Base-by-base conservation (phyloP, 768 basidiomycete genomes). In the Psilocybe cubensis region DNA sequence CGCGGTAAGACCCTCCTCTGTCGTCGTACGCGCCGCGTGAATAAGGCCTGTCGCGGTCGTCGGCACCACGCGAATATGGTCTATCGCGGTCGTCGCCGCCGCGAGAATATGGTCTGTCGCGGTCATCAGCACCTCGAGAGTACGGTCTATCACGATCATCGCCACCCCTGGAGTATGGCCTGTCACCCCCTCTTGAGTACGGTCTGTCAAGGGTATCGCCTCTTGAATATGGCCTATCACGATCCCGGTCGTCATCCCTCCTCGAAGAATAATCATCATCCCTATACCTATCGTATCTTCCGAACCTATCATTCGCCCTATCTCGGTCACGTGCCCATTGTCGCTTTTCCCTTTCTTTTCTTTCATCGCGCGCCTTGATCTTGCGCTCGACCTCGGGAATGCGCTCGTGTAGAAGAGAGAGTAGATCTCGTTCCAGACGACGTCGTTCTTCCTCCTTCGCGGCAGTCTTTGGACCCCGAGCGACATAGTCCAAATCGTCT, bases 401-500 rank as follows among this genome's bases (percentile, higher is more conserved):
- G 44, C 89, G 83, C 67, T 96, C 94, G 66, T 98, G 95, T 86
- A 92, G 85, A 51, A 99, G 76, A 44, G 80, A 78, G 54, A 96
- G 71, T 18, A 98, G 76, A 64, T 98, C 94, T 41, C 96, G 81
- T 73, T 99, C 97, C 25, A 97, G 78, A 62, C 86, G 83, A 20
- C 96, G 76, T 53, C 88, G 79, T 68, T 98, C 95, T 61, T 94
- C 90, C 54, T 97, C 94, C 73, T 90, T 91, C 17, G 83, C 80
- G 9, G 76, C 69, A 3, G 86, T 83, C 56, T 87, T 81, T 1
- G 93, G 85, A 0, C 93, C 91, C 6, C 88, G 84, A 2, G 86
- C 84, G 52, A 88, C 86, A 62, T 95, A 92, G 40, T 97, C 94
- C 27, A 99, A 76, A 70, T 98, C 96, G 48, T 97, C 94, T 67